These are phyloP conservation scores for Emericellopsis atlantica DNA, from an alignment of 2,329 filamentous ascomycete species.

Conservation along the genomic window DNA sequence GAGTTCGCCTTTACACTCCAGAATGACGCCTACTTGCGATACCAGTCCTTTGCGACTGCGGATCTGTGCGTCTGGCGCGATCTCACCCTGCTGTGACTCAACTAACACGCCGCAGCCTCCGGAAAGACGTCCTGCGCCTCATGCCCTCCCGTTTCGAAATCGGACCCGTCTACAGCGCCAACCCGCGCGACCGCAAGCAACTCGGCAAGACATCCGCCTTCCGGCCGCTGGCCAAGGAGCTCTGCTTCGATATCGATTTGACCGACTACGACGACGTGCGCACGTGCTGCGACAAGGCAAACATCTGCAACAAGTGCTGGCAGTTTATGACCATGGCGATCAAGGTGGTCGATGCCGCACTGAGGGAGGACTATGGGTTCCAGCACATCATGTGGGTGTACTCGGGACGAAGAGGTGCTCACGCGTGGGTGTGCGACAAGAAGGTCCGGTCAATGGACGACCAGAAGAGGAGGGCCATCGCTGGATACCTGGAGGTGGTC, in stretches of 20 bases:
- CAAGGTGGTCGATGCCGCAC: conserved; percentile 75
- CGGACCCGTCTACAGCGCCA: conserved; percentile 89
- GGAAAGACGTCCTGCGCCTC: conserved; percentile 79
- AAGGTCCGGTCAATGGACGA: conserved; percentile 77
- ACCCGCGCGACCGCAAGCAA: conserved; percentile 86
- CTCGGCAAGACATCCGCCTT: conserved; percentile 72
- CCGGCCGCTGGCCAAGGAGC: conserved; percentile 77
- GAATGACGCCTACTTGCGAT: conserved; percentile 84
- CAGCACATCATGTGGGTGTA: conserved; percentile 98
- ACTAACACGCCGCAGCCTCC: conserved; percentile 42
- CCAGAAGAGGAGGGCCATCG: conserved; percentile 70
- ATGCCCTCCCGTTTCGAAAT: conserved; percentile 96
- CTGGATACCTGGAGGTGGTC: conserved; percentile 82
- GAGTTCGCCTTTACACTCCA: conserved; percentile 95
- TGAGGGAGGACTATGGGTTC: conserved; percentile 93
- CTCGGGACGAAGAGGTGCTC: conserved; percentile 87
- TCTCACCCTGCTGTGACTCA: neutral
- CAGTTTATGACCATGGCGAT: conserved; percentile 96
- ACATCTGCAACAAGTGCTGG: conserved; percentile 93
- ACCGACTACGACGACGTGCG: conserved; percentile 97
- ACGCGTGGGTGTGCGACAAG: conserved; percentile 96
- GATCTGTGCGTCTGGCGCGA: conserved; percentile 29
- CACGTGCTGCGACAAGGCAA: conserved; percentile 87
- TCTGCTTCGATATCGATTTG: conserved; percentile 99
- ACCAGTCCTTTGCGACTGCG: conserved; percentile 54